phyloP scores from a whole-genome alignment of 768 basidiomycete genomes.

The Macrolepiota dolichaula region DNA sequence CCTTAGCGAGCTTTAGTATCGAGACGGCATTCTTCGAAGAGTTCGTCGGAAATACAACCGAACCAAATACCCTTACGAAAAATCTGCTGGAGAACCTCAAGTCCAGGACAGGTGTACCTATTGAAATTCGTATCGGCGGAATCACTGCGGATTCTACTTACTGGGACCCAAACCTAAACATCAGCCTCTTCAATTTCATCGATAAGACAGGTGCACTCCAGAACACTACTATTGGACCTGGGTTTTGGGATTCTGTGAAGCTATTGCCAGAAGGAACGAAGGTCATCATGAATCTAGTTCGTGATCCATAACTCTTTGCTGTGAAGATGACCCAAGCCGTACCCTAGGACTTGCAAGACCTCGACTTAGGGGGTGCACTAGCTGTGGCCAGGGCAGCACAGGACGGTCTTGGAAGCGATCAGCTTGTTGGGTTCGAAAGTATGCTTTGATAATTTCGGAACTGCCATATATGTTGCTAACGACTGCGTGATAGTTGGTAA shows the following conservation, averaged over 20 bases:
- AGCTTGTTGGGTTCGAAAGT: constrained; percentile 46
- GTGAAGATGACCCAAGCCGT: background rate
- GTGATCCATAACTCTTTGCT: background rate
- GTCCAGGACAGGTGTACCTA: constrained; percentile 39
- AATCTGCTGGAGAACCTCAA: constrained; percentile 44
- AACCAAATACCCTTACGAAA: constrained; percentile 40
- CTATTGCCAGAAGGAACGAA: constrained; percentile 45
- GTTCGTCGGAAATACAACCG: constrained; percentile 42
- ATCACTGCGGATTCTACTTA: constrained; percentile 53
- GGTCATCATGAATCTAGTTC: constrained; percentile 42
- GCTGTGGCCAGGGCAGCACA: constrained; percentile 40
- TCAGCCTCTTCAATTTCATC: constrained; percentile 41
- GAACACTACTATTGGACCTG: constrained; percentile 50
- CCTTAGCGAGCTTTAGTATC: constrained; percentile 51
- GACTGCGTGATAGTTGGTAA: constrained; percentile 40
- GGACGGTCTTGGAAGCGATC: constrained; percentile 30
- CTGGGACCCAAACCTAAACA: constrained; percentile 39
- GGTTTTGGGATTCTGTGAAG: constrained; percentile 45
- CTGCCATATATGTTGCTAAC: background rate
- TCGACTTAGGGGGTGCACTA: constrained; percentile 39
- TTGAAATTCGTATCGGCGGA: constrained; percentile 49
- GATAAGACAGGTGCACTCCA: constrained; percentile 37
- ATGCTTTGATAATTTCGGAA: constrained; percentile 6
- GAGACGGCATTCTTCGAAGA: constrained; percentile 53
- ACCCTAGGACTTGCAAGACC: constrained; percentile 44